Conservation (phyloP, 768 basidiomycete genomes). For the Postia placenta region DNA sequence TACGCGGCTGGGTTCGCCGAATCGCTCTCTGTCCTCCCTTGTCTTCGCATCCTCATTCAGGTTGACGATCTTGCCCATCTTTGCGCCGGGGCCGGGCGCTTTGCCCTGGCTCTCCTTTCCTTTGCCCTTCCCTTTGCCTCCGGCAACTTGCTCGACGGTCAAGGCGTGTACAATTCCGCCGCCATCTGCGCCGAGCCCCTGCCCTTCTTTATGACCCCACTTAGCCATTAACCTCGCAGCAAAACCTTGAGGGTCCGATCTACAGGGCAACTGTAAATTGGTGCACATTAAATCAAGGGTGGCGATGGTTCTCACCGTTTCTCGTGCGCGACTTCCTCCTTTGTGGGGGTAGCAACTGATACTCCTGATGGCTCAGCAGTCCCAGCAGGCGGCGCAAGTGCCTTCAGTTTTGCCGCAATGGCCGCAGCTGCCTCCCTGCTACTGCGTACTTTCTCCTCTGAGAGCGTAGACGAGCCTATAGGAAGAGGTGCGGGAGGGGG, state of each 20-base stretch:
- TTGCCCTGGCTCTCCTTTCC: constrained; percentile 32
- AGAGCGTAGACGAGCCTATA: constrained; percentile 27
- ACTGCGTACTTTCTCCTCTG: constrained; percentile 55
- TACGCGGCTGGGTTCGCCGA: constrained; percentile 87
- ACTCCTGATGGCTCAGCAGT: constrained; percentile 23
- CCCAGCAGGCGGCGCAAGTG: constrained; percentile 37
- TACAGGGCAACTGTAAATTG: constrained; percentile 10
- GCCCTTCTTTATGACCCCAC: constrained; percentile 93
- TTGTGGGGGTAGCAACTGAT: constrained; percentile 16
- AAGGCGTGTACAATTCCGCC: constrained; percentile 87
- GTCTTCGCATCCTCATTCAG: constrained; percentile 79
- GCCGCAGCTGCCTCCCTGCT: constrained; percentile 67
- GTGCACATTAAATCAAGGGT: too few relatives aligned
- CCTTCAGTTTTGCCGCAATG: constrained; percentile 70
- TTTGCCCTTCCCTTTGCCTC: constrained; percentile 29
- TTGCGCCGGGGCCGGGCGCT: constrained; percentile 40
- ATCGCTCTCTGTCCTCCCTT: constrained; percentile 71
- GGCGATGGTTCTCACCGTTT: constrained; percentile 15
- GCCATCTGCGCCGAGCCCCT: constrained; percentile 82
- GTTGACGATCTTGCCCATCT: constrained; percentile 88
- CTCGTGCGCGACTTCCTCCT: constrained; percentile 25
- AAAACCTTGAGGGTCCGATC: constrained; percentile 66
- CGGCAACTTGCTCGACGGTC: constrained; percentile 63
- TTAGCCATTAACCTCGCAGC: constrained; percentile 90
- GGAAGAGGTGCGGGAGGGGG: constrained; percentile 49